Conservation (phyloP, 148 eudicot species). For the Heliamphora exappendiculata region DNA sequence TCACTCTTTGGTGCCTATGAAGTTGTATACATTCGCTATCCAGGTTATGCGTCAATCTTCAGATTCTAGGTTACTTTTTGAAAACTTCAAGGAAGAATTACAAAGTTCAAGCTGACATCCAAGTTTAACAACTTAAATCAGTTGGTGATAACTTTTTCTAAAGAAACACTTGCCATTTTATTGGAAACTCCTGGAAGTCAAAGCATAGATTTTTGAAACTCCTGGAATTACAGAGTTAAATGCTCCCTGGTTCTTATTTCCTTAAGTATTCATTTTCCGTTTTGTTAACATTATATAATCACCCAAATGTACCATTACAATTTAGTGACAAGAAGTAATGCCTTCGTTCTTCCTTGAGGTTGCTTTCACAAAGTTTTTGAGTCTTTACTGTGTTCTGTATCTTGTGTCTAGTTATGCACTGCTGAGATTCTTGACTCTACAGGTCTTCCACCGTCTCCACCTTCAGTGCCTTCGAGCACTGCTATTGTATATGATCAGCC, state of each 20-base stretch:
- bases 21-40: slow-evolving; percentile 71
- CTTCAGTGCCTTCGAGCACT: slow-evolving; percentile 41
- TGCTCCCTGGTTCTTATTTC: background rate
- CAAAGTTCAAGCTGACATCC: background rate
- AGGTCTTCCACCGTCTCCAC: slow-evolving; percentile 97
- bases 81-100: slow-evolving; percentile 1
- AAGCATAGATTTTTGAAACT: background rate
- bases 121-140: background rate
- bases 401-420: background rate
- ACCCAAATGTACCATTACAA: background rate
- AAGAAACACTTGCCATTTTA: background rate
- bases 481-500: slow-evolving; percentile 38
- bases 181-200: background rate
- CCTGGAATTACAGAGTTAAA: background rate
- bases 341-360: background rate
- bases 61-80: slow-evolving; percentile 1
- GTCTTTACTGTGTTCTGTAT: background rate
- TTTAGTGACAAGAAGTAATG: background rate
- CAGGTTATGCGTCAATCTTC: slow-evolving; percentile 47
- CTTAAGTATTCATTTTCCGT: background rate
- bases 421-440: slow-evolving; percentile 13
- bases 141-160: background rate
- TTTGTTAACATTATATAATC: background rate
- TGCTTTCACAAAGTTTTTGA: background rate
- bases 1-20: slow-evolving; percentile 68